Evolutionary conservation across 139 green algal species (phyloP).

Genomic region (Ettlia oleoabundans): DNA sequence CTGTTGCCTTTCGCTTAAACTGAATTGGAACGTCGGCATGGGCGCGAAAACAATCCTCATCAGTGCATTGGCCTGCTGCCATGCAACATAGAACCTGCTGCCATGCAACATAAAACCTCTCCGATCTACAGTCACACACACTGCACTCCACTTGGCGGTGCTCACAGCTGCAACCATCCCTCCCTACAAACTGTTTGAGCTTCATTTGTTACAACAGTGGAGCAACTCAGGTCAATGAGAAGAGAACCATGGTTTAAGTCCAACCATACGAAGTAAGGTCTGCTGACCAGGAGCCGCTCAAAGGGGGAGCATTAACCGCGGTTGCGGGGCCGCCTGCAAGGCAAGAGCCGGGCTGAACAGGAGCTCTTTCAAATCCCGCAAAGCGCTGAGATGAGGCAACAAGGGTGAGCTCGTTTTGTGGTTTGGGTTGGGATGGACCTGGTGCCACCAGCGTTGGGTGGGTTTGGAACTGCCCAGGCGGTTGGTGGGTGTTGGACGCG

Average conservation of each 20-base stretch:
- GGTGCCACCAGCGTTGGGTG: too few species aligned
- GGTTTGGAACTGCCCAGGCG: too few species aligned
- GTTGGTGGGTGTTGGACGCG: too few species aligned
- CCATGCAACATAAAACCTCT: too few species aligned
- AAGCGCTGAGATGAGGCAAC: background rate
- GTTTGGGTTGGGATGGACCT: too few species aligned
- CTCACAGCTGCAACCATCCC: background rate
- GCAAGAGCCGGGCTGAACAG: conserved; percentile 20
- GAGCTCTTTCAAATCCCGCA: conserved; percentile 9
- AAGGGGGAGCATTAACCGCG: conserved; percentile 20
- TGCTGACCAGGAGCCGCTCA: conserved; percentile 29
- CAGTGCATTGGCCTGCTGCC: too few species aligned
- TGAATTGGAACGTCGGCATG: background rate
- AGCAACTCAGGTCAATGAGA: background rate
- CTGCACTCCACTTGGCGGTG: too few species aligned
- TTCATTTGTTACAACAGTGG: background rate
- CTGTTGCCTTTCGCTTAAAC: too few species aligned
- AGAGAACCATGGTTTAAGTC: conserved; percentile 20
- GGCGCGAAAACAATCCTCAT: background rate
- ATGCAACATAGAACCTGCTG: too few species aligned
- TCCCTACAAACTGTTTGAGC: background rate
- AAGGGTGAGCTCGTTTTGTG: too few species aligned
- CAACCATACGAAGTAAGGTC: conserved; percentile 16
- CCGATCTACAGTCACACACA: too few species aligned
- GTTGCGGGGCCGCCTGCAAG: conserved; percentile 27